A percentile compares a stretch with the other conserved stretches of the same genome.
These are phyloP conservation scores for Phytophthora macrochlamydospora DNA, from an alignment of 352 stramenopile genomes.

Conservation along the genomic window DNA sequence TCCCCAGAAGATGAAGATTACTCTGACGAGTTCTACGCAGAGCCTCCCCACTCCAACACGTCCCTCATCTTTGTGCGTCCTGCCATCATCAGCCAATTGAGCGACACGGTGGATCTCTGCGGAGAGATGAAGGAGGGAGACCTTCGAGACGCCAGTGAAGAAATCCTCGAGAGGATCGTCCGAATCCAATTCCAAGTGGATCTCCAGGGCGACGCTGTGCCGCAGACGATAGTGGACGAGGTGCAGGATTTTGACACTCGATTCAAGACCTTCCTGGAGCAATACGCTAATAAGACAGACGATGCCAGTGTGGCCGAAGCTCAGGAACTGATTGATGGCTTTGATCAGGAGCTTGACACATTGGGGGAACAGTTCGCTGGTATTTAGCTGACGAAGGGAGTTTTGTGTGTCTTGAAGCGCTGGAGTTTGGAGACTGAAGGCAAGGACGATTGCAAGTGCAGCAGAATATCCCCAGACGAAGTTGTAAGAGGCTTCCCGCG, in stretches of 20 bases:
- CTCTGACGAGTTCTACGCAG: not conserved
- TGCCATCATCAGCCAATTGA: conserved; percentile 22
- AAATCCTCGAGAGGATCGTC: conserved; percentile 20
- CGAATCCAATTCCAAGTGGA: conserved; percentile 18
- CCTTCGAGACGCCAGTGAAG: conserved; percentile 8
- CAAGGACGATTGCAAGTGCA: no score
- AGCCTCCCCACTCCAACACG: not conserved
- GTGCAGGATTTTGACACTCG: conserved; percentile 5
- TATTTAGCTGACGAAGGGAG: not conserved
- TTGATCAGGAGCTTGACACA: conserved; percentile 3
- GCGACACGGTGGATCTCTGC: conserved; percentile 21
- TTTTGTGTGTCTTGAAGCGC: not conserved
- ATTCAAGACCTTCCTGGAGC: conserved; percentile 10
- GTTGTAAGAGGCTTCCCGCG: no score
- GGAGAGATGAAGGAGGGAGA: conserved; percentile 18
- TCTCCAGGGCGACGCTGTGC: conserved; percentile 1
- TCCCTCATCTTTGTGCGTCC: conserved; percentile 4
- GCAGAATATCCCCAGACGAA: no score
- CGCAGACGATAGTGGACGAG: not conserved
- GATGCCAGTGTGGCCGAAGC: not conserved
- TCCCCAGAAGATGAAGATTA: not conserved
- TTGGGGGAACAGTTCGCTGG: not conserved
- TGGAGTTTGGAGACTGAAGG: no score
- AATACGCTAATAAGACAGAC: conserved; percentile 2
- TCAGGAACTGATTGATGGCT: not conserved